Base-by-base conservation (phyloP, 345 rosid species). In the Dimocarpus longan region DNA sequence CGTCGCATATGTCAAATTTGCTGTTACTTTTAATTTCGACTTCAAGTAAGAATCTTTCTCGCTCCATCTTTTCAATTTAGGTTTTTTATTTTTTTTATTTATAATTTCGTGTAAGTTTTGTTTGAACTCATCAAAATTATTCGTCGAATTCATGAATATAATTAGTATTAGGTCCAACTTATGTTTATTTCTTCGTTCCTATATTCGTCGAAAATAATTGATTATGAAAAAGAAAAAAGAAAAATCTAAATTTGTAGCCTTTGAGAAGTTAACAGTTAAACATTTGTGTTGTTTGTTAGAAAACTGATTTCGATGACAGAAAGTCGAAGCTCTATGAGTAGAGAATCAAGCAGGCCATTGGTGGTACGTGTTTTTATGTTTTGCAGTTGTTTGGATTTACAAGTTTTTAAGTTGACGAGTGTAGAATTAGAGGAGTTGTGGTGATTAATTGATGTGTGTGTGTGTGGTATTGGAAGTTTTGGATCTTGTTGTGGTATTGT, bases 261-360 rank as follows among this genome's bases (percentile, higher is more conserved):
- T n/a, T 46, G 21, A 67, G 44, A 69, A 32, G 8, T 71, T 71
- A 40, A 72, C 52, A 21, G 50, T 21, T 65, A 66, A 66, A 48
- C 28, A 21, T 44, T n/a, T 18, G 39, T 54, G 16, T 37, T 67
- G 65, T 67, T 67, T 68, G 39, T 74, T 64, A 78, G 84, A 59
- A 40, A 48, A 68, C 59, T 68, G 62, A 77, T 66, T 6, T 67
- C 40, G 15, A 76, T 42, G 75, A 59, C 73, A 80, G 82, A 85
- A 72, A 76, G 68, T 32, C 59, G 78, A 71, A 65, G 83, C 75
- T 60, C 86, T 77, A 21, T 15, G 48, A 37, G 79, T 54, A 60
- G 82, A 75, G 84, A 78, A 59, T 75, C 74, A 21, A 80, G 80
- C 71, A 5, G 70, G 56, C 80, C 71, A 22, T 67, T 78, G 50